Evolutionary conservation across 179 eudicot species (phyloP).

Genomic region (Spinacia oleracea): DNA sequence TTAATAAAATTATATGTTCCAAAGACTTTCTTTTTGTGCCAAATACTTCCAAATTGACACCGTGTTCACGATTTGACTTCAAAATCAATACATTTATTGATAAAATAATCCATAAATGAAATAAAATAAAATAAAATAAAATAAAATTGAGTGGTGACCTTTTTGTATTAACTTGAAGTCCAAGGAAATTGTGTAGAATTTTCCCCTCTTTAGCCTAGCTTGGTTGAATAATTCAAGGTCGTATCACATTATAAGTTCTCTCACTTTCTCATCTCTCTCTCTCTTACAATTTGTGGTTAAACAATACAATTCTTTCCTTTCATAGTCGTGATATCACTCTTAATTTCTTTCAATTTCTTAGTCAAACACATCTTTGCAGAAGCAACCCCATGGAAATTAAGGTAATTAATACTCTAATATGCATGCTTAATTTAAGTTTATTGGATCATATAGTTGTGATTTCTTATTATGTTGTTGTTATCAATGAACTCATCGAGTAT

Average conservation of each 20-base stretch:
- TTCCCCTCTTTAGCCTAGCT: constrained; percentile 4
- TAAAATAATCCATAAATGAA: too few relatives aligned
- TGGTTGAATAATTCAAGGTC: constrained; percentile 19
- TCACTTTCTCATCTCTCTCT: too few relatives aligned
- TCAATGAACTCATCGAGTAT: neutral
- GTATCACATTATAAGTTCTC: neutral
- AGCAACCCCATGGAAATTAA: constrained; percentile 29
- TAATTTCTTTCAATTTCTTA: neutral
- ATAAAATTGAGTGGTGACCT: neutral
- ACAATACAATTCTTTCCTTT: constrained; percentile 8
- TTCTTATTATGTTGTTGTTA: constrained; percentile 5
- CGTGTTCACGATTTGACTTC: neutral
- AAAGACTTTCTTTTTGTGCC: neutral
- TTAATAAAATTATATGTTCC: neutral
- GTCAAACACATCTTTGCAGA: constrained; percentile 18
- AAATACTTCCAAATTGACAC: neutral
- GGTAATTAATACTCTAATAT: constrained; percentile 19
- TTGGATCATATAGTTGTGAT: constrained; percentile 23
- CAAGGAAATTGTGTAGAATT: constrained; percentile 20
- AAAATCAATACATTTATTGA: neutral
- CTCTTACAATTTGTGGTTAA: constrained; percentile 9
- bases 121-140: neutral
- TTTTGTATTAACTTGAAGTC: neutral
- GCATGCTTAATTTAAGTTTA: neutral
- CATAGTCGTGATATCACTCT: constrained; percentile 19